Percentiles rank a stretch among this genome's conserved stretches.
phyloP scores from a whole-genome alignment of 2,329 filamentous ascomycete species.

The Arachnomyces sp. region DNA sequence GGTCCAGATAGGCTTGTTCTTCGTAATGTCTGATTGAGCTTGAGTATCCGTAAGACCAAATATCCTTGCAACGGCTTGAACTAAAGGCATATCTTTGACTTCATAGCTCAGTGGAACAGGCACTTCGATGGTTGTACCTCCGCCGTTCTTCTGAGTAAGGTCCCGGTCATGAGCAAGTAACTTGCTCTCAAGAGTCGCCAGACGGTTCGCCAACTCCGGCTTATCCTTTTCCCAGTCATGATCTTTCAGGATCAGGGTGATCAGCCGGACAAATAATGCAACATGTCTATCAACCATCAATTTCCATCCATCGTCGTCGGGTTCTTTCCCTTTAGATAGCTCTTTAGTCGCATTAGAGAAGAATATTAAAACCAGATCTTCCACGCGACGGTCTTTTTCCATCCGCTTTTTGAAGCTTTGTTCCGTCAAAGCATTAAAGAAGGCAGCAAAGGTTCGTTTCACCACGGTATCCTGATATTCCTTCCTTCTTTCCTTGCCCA shows the following conservation, averaged over 20 bases:
- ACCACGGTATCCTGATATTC: slow-evolving; percentile 87
- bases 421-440: slow-evolving; percentile 88
- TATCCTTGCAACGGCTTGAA: slow-evolving; percentile 76
- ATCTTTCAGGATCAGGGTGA: slow-evolving; percentile 70
- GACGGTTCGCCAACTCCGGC: slow-evolving; percentile 70
- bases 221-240: slow-evolving; percentile 79
- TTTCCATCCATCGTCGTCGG: slow-evolving; percentile 84
- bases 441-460: slow-evolving; percentile 89
- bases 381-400: slow-evolving; percentile 87
- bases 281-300: slow-evolving; percentile 88
- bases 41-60: slow-evolving; percentile 74
- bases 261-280: slow-evolving; percentile 83
- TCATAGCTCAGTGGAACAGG: slow-evolving; percentile 79
- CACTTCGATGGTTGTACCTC: slow-evolving; percentile 61
- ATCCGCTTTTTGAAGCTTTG: slow-evolving; percentile 80
- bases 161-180: slow-evolving; percentile 91
- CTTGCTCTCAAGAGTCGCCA: slow-evolving; percentile 83
- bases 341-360: slow-evolving; percentile 92
- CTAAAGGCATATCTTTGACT: slow-evolving; percentile 93
- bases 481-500: slow-evolving; percentile 72
- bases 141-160: slow-evolving; percentile 54
- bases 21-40: slow-evolving; percentile 80
- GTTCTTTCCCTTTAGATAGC: slow-evolving; percentile 65
- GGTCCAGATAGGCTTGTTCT: slow-evolving; percentile 74
- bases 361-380: slow-evolving; percentile 91